Evolutionary conservation across 306 rosid species (phyloP).

Genomic region (Cucurbita maxima): DNA sequence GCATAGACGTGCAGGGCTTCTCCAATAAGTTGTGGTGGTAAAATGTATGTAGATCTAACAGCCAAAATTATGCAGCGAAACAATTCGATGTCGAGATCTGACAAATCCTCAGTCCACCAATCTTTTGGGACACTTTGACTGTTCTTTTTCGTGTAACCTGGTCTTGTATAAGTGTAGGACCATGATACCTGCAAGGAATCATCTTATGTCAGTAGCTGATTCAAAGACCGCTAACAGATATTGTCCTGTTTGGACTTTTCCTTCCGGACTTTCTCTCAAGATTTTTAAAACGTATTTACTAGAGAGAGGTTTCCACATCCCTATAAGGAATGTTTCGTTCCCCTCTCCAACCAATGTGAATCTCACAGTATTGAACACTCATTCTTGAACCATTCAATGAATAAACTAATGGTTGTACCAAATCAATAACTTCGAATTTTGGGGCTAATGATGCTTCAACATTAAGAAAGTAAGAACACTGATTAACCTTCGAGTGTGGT

Average conservation of each 20-base stretch:
- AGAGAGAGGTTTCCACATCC: no score
- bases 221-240: not conserved
- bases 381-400: not conserved
- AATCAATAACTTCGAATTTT: not conserved
- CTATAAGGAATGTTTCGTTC: no score
- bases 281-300: no score
- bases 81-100: slow-evolving; percentile 77
- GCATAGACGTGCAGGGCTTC: slow-evolving; percentile 97
- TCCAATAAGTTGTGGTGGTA: slow-evolving; percentile 85
- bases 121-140: slow-evolving; percentile 76
- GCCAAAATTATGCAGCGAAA: slow-evolving; percentile 67
- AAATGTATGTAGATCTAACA: slow-evolving; percentile 50
- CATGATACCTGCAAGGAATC: slow-evolving; percentile 45
- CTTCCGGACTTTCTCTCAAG: no score
- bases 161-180: slow-evolving; percentile 98
- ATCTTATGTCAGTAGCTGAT: not conserved
- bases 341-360: no score
- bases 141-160: slow-evolving; percentile 63
- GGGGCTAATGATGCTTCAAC: not conserved
- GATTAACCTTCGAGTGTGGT: slow-evolving; percentile 48
- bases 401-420: not conserved
- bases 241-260: no score
- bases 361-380: no score
- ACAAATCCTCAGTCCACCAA: slow-evolving; percentile 98
- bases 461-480: not conserved